Conservation (phyloP, 2,329 filamentous ascomycete species). For the Dothideomycetes sp. region DNA sequence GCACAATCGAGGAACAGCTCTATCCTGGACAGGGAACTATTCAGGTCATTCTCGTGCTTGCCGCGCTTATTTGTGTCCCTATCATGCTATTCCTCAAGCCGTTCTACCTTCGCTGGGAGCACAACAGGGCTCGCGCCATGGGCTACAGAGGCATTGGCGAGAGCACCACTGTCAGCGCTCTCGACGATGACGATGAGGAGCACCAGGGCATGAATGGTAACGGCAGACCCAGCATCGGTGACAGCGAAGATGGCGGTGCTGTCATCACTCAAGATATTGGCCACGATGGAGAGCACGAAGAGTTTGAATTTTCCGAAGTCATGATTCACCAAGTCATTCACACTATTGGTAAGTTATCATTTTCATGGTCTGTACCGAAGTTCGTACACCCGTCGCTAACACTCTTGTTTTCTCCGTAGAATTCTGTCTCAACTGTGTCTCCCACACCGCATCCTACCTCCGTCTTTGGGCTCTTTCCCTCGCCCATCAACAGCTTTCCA, state of each 20-base stretch:
- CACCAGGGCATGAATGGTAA: slow-evolving; percentile 40
- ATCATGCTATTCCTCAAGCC: slow-evolving; percentile 91
- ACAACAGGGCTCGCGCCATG: slow-evolving; percentile 76
- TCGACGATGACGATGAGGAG: slow-evolving; percentile 77
- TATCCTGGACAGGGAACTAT: slow-evolving; percentile 68
- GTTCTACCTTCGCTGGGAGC: slow-evolving; percentile 85
- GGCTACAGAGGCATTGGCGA: slow-evolving; percentile 93
- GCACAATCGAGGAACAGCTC: slow-evolving; percentile 59
- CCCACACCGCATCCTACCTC: slow-evolving; percentile 95
- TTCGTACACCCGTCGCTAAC: slow-evolving; percentile 23
- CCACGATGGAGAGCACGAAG: slow-evolving; percentile 72
- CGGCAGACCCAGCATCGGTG: slow-evolving; percentile 56
- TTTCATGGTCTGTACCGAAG: neutral
- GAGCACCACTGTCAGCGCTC: slow-evolving; percentile 72
- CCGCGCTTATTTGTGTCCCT: slow-evolving; percentile 80
- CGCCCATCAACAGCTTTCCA: slow-evolving; percentile 92
- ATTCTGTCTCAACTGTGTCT: slow-evolving; percentile 98
- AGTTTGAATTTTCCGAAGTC: slow-evolving; percentile 92
- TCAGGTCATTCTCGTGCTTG: slow-evolving; percentile 66
- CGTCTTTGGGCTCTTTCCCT: slow-evolving; percentile 96
- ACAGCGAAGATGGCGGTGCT: slow-evolving; percentile 66
- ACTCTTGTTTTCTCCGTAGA: no score
- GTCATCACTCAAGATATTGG: slow-evolving; percentile 79
- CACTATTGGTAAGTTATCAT: slow-evolving; percentile 67
- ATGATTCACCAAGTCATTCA: slow-evolving; percentile 99